Evolutionary conservation across 495 filamentous ascomycete species (phyloP).

Genomic region (Neurospora cerealis): DNA sequence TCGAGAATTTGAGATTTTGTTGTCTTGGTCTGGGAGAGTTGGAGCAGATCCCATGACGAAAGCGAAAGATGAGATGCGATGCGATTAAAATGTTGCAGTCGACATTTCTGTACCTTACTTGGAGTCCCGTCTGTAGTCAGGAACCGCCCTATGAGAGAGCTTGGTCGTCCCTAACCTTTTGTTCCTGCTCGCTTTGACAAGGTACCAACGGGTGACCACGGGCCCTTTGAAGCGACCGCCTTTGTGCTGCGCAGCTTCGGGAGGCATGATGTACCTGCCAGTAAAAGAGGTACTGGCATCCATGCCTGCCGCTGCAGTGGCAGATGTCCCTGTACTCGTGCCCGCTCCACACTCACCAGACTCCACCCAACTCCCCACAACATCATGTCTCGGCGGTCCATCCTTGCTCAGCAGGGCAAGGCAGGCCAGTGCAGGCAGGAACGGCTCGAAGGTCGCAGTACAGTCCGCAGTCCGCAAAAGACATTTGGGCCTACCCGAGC

Average conservation of each 20-base stretch:
- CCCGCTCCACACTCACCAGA: background rate
- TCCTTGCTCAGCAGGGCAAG: background rate
- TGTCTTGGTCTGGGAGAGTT: background rate
- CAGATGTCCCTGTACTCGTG: background rate
- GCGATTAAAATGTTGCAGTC: background rate
- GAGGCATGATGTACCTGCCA: background rate
- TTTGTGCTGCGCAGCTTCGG: background rate
- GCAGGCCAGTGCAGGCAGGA: background rate
- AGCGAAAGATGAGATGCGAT: background rate
- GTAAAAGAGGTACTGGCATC: background rate
- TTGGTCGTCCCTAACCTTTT: background rate
- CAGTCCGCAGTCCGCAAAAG: background rate
- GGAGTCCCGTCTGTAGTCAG: slow-evolving; percentile 1
- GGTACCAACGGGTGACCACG: background rate
- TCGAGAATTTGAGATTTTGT: background rate
- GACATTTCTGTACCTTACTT: background rate
- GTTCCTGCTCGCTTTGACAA: background rate
- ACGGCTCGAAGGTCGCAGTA: background rate
- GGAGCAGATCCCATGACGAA: background rate
- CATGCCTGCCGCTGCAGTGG: background rate
- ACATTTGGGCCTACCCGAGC: background rate
- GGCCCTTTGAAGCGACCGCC: background rate
- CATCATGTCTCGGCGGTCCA: background rate
- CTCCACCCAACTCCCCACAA: background rate
- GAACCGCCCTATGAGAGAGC: slow-evolving; percentile 12